These are phyloP conservation scores for Lotus japonicus DNA, from an alignment of 306 rosid genomes.

Conservation along the genomic window DNA sequence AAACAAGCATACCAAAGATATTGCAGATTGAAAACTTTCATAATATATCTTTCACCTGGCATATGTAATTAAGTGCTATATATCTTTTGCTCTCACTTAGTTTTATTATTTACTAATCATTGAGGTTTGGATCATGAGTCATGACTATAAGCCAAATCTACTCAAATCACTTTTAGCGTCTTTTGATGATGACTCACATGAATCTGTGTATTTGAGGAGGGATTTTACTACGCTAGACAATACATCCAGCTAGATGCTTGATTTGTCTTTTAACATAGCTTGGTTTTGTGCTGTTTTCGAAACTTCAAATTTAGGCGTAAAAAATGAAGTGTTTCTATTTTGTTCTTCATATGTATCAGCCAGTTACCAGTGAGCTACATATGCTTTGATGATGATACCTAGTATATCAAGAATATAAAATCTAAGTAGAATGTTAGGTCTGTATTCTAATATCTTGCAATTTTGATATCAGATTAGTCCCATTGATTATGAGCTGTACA, in stretches of 20 bases:
- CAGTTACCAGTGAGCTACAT: background rate
- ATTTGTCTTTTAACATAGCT: background rate
- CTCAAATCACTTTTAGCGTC: background rate
- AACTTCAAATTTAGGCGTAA: background rate
- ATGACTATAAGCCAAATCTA: background rate
- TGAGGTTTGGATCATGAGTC: background rate
- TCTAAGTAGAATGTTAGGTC: background rate
- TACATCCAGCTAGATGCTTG: background rate
- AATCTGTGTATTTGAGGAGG: background rate
- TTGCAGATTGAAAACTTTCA: background rate
- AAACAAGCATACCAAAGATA: background rate
- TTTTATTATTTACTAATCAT: background rate
- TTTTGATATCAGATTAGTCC: background rate
- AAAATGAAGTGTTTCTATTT: background rate
- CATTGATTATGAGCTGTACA: background rate
- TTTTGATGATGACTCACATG: background rate
- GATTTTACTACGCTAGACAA: background rate
- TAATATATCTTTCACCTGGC: no score
- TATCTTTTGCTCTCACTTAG: background rate
- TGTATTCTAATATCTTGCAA: background rate
- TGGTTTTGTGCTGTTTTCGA: background rate
- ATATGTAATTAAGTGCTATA: no score
- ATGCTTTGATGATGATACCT: slow-evolving; percentile 5
- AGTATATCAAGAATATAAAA: background rate
- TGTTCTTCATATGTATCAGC: slow-evolving; percentile 1